Evolutionary conservation across 179 eudicot species (phyloP).

Genomic region (Beta corolliflora): DNA sequence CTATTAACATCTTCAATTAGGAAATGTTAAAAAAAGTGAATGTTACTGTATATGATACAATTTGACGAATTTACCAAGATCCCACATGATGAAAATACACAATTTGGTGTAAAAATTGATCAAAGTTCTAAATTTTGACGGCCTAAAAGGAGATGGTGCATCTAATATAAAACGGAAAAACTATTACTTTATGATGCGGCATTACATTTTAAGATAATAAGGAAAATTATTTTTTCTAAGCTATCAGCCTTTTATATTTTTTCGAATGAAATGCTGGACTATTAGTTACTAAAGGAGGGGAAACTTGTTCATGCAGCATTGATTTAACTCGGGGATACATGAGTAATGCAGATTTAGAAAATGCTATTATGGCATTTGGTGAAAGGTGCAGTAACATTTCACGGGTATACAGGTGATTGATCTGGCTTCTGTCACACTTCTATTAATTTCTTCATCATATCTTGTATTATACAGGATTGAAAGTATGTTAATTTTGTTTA

Average conservation of each 20-base stretch:
- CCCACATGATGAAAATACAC: no score
- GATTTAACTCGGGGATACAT: conserved; percentile 44
- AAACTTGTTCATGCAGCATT: conserved; percentile 32
- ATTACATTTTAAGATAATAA: no score
- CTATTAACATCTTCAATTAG: no score
- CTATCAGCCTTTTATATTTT: no score
- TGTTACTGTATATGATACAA: no score
- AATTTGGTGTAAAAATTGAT: no score
- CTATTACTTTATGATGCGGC: no score
- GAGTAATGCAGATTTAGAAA: conserved; percentile 53
- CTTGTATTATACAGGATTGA: background rate
- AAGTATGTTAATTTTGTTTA: background rate
- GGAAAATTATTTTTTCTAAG: no score
- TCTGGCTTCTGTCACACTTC: conserved; percentile 11
- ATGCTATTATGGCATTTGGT: conserved; percentile 48
- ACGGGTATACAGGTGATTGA: conserved; percentile 49
- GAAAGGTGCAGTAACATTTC: conserved; percentile 55
- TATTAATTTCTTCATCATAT: background rate
- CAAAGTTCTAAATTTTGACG: background rate
- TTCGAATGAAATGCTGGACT: background rate
- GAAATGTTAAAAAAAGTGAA: no score
- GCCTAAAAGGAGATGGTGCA: no score
- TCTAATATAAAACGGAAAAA: no score
- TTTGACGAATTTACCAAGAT: no score
- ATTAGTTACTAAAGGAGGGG: background rate